phyloP scores from a whole-genome alignment of 2,329 filamentous ascomycete genomes.

The Hymenoscyphus scutula region DNA sequence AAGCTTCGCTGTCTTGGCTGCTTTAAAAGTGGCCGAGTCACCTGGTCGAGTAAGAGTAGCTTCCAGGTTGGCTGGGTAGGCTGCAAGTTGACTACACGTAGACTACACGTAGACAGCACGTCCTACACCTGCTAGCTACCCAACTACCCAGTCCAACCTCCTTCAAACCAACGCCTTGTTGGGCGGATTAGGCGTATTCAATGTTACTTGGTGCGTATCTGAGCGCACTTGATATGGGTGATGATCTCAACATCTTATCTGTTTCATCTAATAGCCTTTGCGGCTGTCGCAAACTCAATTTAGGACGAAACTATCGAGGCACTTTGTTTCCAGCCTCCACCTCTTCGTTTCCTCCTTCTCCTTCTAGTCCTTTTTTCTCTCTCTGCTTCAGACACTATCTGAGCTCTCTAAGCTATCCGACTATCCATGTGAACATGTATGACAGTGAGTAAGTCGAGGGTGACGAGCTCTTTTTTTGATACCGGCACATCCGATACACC shows the following conservation, averaged over 20 bases:
- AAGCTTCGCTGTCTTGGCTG: constrained; percentile 1
- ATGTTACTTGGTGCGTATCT: too few species aligned
- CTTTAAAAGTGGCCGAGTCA: neutral
- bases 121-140: neutral
- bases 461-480: neutral
- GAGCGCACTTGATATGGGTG: neutral
- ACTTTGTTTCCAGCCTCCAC: neutral
- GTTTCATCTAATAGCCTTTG: neutral
- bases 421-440: neutral
- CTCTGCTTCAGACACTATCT: too few species aligned
- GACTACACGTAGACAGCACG: too few species aligned
- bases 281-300: neutral
- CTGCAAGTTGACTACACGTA: neutral
- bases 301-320: neutral
- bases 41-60: too few species aligned
- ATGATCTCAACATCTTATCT: neutral
- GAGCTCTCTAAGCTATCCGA: too few species aligned
- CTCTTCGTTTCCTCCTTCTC: too few species aligned
- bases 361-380: too few species aligned
- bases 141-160: neutral
- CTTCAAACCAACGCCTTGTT: neutral
- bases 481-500: neutral
- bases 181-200: neutral
- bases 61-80: too few species aligned
- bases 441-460: neutral